Conservation (phyloP, 2,329 filamentous ascomycete genomes). For the Aspergillus clavatus region DNA sequence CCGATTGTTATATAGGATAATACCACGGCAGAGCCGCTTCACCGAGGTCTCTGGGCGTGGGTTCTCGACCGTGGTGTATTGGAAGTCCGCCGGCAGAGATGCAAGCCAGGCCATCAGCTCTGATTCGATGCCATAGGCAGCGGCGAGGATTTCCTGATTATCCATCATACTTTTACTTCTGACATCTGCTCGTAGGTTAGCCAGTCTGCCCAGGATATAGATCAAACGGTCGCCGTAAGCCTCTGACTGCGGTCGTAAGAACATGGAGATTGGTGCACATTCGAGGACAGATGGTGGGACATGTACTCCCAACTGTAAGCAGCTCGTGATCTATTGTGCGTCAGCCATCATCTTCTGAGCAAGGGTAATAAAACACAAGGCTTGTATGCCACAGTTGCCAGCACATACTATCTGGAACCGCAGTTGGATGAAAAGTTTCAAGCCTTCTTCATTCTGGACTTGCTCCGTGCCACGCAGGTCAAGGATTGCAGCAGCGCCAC, state of each 20-base stretch:
- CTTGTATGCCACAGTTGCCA: neutral
- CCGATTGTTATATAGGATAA: conserved; percentile 42
- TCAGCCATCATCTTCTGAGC: conserved; percentile 4
- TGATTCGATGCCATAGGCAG: conserved; percentile 30
- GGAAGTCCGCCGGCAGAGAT: conserved; percentile 23
- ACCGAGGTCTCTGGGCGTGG: conserved; percentile 35
- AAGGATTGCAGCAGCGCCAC: conserved; percentile 57
- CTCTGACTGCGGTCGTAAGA: conserved; percentile 23
- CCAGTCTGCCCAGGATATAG: conserved; percentile 25
- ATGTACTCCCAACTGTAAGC: conserved; percentile 28
- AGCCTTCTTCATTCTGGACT: conserved; percentile 41
- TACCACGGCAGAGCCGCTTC: conserved; percentile 19
- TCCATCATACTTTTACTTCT: conserved; percentile 20
- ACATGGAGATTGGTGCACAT: conserved; percentile 27
- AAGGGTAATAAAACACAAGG: neutral
- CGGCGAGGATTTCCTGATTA: conserved; percentile 26
- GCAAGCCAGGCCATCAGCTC: conserved; percentile 32
- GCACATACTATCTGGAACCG: conserved; percentile 52
- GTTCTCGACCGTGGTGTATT: conserved; percentile 23
- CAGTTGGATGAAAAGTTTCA: conserved; percentile 52
- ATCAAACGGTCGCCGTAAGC: conserved; percentile 28
- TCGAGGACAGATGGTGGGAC: conserved; percentile 32
- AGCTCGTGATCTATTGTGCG: conserved; percentile 30
- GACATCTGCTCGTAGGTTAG: conserved; percentile 33
- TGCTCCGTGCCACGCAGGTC: conserved; percentile 40